Percentiles rank a stretch among this genome's conserved stretches.
Conservation (phyloP, 2,329 filamentous ascomycete genomes). For the Penicillium sclerotigenum region DNA sequence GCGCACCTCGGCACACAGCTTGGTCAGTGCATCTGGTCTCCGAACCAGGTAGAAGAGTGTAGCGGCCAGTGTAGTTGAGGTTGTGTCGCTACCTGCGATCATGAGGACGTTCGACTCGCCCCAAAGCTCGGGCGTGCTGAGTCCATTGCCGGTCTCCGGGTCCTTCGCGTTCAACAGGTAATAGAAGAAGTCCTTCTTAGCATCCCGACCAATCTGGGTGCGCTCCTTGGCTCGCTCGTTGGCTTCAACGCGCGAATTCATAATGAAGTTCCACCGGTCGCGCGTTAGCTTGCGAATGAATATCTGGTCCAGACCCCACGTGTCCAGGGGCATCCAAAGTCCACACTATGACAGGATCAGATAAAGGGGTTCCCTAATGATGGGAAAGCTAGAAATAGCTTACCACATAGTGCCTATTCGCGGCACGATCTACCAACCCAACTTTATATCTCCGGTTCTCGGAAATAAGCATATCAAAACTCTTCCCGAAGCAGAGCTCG, state of each 20-base stretch:
- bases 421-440: slow-evolving; percentile 64
- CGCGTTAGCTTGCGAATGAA: slow-evolving; percentile 66
- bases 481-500: slow-evolving; percentile 51
- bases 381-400: slow-evolving; percentile 29
- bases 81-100: slow-evolving; percentile 70
- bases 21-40: slow-evolving; percentile 30
- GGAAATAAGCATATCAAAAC: slow-evolving; percentile 49
- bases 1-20: slow-evolving; percentile 38
- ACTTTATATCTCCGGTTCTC: slow-evolving; percentile 60
- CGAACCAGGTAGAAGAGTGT: slow-evolving; percentile 43
- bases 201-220: slow-evolving; percentile 59
- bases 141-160: slow-evolving; percentile 66
- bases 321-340: slow-evolving; percentile 67
- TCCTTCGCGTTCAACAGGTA: slow-evolving; percentile 69
- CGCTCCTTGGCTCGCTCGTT: slow-evolving; percentile 60
- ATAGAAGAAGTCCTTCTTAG: slow-evolving; percentile 72
- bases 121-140: slow-evolving; percentile 65
- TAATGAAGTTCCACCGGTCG: slow-evolving; percentile 67
- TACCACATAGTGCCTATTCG: slow-evolving; percentile 66
- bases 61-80: slow-evolving; percentile 58
- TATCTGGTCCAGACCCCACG: slow-evolving; percentile 63
- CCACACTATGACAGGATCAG: slow-evolving; percentile 53
- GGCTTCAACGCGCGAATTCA: slow-evolving; percentile 66
- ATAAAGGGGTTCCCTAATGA: neutral
- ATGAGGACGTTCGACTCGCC: slow-evolving; percentile 69